Evolutionary conservation across 148 eudicot species (phyloP).

Genomic region (Rhododendron kiyosumense): DNA sequence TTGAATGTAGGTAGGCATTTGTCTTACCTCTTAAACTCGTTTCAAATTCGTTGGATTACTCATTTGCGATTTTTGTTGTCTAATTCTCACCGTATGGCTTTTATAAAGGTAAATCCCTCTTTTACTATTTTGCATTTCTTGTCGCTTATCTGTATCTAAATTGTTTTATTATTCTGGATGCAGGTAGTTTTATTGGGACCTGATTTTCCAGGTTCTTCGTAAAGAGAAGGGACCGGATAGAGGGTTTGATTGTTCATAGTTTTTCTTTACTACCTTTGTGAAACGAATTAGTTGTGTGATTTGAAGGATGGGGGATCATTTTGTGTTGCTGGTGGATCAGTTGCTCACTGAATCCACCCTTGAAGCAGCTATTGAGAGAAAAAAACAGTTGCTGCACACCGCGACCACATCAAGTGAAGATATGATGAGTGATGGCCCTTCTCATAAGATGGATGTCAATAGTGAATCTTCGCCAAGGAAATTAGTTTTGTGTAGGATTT

Average conservation of each 20-base stretch:
- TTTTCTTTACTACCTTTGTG: not conserved
- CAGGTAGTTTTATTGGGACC: slow-evolving; percentile 9
- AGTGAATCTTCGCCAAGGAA: slow-evolving; percentile 31
- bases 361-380: slow-evolving; percentile 19
- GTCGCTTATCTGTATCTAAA: not conserved
- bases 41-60: not conserved
- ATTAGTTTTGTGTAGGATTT: slow-evolving; percentile 67
- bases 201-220: not conserved
- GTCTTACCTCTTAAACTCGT: not conserved
- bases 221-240: not conserved
- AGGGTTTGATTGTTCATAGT: not conserved
- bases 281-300: not conserved
- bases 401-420: slow-evolving; percentile 10
- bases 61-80: not conserved
- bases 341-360: slow-evolving; percentile 29
- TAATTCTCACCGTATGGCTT: not conserved
- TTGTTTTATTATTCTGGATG: not conserved
- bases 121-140: not conserved
- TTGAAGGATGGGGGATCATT: slow-evolving; percentile 29
- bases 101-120: not conserved
- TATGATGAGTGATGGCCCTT: slow-evolving; percentile 18
- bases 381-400: slow-evolving; percentile 18
- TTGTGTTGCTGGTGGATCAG: slow-evolving; percentile 28
- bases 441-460: slow-evolving; percentile 43
- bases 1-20: not conserved